Evolutionary conservation across 805 yeast genomes (phyloP), one percentile per base, ranked within the genome.

Genomic region (Pichia cephalocereana): DNA sequence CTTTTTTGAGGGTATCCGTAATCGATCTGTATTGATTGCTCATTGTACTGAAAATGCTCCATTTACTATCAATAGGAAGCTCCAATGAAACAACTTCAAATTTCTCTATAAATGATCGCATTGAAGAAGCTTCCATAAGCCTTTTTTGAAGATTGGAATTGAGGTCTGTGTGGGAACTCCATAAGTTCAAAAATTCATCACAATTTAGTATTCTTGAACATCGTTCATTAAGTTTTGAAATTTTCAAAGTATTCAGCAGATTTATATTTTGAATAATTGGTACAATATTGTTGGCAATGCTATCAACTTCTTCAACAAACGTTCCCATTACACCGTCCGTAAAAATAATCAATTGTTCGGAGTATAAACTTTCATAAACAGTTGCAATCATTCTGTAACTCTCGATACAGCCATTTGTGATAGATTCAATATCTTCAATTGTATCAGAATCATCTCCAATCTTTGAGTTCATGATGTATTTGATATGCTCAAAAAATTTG

Each of bases 51-150:
- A 76, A 60, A 2, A 66, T 60, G 23, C 56, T 53, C 81, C 81
- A 77, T 47, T 57, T 64, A 1, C 40, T 27, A 1, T 57, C 59
- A 4, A 58, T 57, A 5, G 51, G 48, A 1, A 59, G 40, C 11
- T 11, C 15, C 5, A 49, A 31, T 6, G 40, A 43, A 6, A 47
- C 36, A 1, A 44, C 9, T 10, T 52, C 57, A 37, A 47, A 44
- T 43, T 71, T 63, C 38, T 73, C 76, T 12, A 76, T 45, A n/a
- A 69, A 60, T 0, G 69, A 66, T 47, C 76, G 72, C 19, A 73
- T 57, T 45, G 70, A 71, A 31, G 74, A 76, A 1, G 72, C 67
- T 10, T 73, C 74, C 46, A 65, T 48, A 62, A 76, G 61, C 41
- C 62, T 60, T 43, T 68, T 64, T 43, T 73, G 77, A 0, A 70